These are phyloP conservation scores for Pleurotus pulmonarius DNA, from an alignment of 768 basidiomycete species.

Conservation along the genomic window DNA sequence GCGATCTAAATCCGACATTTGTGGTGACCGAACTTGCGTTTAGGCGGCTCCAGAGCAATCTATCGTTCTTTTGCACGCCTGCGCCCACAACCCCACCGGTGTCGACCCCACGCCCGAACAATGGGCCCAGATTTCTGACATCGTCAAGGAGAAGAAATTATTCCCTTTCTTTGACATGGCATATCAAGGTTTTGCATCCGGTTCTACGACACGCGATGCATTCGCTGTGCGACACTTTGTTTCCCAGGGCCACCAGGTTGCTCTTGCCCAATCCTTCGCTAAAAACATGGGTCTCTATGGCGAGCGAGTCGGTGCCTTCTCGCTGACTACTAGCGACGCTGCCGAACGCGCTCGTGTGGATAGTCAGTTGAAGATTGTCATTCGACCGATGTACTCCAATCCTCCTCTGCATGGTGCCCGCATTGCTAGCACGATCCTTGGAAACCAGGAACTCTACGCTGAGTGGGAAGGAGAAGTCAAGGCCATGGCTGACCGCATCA, in stretches of 20 bases:
- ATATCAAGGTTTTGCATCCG: conserved; percentile 98
- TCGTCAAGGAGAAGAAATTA: conserved; percentile 83
- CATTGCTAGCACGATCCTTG: conserved; percentile 82
- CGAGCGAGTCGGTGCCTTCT: conserved; percentile 97
- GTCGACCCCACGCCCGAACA: conserved; percentile 92
- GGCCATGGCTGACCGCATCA: conserved; percentile 94
- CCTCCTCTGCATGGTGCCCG: conserved; percentile 89
- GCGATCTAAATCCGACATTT: background rate
- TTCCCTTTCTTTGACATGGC: conserved; percentile 99
- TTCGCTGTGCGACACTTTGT: conserved; percentile 96
- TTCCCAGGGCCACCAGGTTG: conserved; percentile 82
- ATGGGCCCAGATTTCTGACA: conserved; percentile 87
- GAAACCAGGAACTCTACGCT: conserved; percentile 65
- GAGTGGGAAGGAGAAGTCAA: conserved; percentile 94
- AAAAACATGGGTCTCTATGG: conserved; percentile 99
- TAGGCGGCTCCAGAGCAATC: conserved; percentile 73
- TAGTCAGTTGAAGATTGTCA: conserved; percentile 92
- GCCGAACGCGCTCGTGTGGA: conserved; percentile 86
- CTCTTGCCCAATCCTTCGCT: conserved; percentile 93
- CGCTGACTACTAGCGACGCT: conserved; percentile 63
- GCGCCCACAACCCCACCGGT: conserved; percentile 99
- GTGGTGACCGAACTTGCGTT: conserved; percentile 6
- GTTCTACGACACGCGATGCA: conserved; percentile 85
- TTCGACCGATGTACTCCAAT: conserved; percentile 98
- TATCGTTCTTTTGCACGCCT: conserved; percentile 90